Base-by-base conservation (phyloP, 345 rosid genomes). In the Eucalyptus sp. region DNA sequence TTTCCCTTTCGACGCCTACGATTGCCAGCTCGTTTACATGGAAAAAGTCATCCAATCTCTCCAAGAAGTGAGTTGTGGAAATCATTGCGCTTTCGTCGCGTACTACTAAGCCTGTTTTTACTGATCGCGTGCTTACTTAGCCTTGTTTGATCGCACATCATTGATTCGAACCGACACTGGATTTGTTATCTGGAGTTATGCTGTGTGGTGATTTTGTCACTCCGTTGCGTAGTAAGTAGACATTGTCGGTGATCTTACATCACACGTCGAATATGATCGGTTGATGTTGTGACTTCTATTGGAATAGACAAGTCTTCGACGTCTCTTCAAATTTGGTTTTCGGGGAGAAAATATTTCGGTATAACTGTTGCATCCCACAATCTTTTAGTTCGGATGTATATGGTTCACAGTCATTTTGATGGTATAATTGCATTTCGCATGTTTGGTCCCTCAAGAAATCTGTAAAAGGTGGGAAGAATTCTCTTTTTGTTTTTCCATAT, bases 11-110 rank as follows among this genome's bases (percentile, higher is more conserved):
- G 97, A 96, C 88, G 98, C 99, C 4, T 97, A 98, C 88, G 95
- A 96, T 86, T 96, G 97, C 89, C 99, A 97, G 95, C 94, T 97
- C 86, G 93, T 92, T 83, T 97, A 97, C 96, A 98, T 97, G 99
- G 99, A 98, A 86, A 95, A 94, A 93, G 99, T 98, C 25, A 95
- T 98, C 88, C 94, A 96, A 87, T 92, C 98, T 90, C 98, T 97
- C 85, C 99, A 97, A 93, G 95, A 89, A 87, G 99, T 95, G 64
- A 91, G 96, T 90, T 15, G 64, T 25, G n/a, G 14, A 24, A 83
- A 76, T 76, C 13, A 1, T 41, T 22, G 48, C 83, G 27, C 29
- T 37, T 13, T 44, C 49, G 31, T 43, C 17, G 83, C 62, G 29
- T 41, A 3, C 27, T 10, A 10, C 7, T 2, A 0, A 18, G 46